Percentiles rank a stretch among this genome's conserved stretches.
These are phyloP conservation scores for Xylariaceae sp. DNA, from an alignment of 2,329 filamentous ascomycete genomes.

Conservation along the genomic window DNA sequence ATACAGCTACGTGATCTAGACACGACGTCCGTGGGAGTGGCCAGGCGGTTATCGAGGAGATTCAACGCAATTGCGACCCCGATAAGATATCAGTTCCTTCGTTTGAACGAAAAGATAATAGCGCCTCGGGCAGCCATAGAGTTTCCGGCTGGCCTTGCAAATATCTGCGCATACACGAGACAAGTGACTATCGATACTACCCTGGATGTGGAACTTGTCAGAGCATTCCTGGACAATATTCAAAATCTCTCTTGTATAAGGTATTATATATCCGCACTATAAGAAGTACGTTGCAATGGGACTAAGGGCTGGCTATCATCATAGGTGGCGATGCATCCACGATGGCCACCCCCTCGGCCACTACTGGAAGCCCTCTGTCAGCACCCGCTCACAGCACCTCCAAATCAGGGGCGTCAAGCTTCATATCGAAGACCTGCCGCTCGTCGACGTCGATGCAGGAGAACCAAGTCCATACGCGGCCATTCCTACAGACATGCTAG, in stretches of 20 bases:
- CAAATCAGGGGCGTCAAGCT: constrained; percentile 30
- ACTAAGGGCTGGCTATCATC: background rate
- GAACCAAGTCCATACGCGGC: constrained; percentile 33
- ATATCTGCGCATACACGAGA: constrained; percentile 35
- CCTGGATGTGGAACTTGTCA: constrained; percentile 34
- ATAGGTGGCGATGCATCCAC: constrained; percentile 37
- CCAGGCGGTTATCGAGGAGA: constrained; percentile 35
- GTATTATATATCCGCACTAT: no score
- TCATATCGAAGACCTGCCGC: constrained; percentile 37
- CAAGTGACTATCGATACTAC: constrained; percentile 38
- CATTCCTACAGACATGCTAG: constrained; percentile 35
- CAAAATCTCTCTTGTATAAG: constrained; percentile 35
- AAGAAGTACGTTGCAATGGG: no score
- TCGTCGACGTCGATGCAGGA: constrained; percentile 33
- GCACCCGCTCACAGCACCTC: constrained; percentile 31
- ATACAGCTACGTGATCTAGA: constrained; percentile 37
- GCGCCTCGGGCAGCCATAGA: constrained; percentile 28
- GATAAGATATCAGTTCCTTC: constrained; percentile 36
- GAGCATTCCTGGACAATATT: constrained; percentile 32
- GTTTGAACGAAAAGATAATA: constrained; percentile 35
- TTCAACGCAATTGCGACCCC: constrained; percentile 40
- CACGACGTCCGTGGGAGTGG: constrained; percentile 27
- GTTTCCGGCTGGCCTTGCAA: constrained; percentile 30
- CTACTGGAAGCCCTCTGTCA: constrained; percentile 36
- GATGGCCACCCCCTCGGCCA: constrained; percentile 24